Conservation (phyloP, 2,329 filamentous ascomycete species). For the Pseudogymnoascus sp. region DNA sequence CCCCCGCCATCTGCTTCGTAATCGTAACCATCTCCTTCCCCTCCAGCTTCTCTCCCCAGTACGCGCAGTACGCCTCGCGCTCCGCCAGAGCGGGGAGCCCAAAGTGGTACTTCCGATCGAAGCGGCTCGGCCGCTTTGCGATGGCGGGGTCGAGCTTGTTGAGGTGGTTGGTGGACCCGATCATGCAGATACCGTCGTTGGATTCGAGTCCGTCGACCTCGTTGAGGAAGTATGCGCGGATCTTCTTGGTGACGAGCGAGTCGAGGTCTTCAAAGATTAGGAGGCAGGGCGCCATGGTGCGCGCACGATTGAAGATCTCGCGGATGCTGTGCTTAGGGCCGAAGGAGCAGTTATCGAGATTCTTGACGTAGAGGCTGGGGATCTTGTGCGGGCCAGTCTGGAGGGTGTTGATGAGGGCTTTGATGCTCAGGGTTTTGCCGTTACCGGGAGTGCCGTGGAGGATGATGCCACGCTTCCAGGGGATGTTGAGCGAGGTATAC, state of each 20-base stretch:
- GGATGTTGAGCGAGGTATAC: conserved; percentile 54
- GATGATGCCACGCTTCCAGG: conserved; percentile 66
- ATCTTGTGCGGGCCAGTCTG: conserved; percentile 41
- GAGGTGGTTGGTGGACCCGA: conserved; percentile 59
- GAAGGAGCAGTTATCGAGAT: conserved; percentile 34
- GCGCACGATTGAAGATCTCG: conserved; percentile 50
- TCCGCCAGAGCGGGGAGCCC: conserved; percentile 48
- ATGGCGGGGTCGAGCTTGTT: conserved; percentile 62
- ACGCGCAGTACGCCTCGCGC: conserved; percentile 52
- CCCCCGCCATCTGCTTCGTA: conserved; percentile 47
- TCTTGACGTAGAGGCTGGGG: conserved; percentile 57
- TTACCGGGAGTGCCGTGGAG: conserved; percentile 60
- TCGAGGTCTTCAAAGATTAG: conserved; percentile 68
- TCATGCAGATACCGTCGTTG: conserved; percentile 66
- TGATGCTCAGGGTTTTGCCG: conserved; percentile 65
- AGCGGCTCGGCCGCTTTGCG: conserved; percentile 56
- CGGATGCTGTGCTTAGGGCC: conserved; percentile 50
- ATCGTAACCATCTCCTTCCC: conserved; percentile 54
- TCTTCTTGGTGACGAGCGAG: conserved; percentile 51
- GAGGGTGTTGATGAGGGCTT: conserved; percentile 60
- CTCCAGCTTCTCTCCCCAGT: conserved; percentile 52
- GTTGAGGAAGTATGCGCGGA: conserved; percentile 64
- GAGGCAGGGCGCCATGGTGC: conserved; percentile 58
- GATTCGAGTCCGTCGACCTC: conserved; percentile 63
- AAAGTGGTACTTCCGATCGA: conserved; percentile 62